Percentiles rank a stretch among this genome's conserved stretches.
phyloP scores from a whole-genome alignment of 2,329 filamentous ascomycete species.

The Cordyceps cateniannulata region DNA sequence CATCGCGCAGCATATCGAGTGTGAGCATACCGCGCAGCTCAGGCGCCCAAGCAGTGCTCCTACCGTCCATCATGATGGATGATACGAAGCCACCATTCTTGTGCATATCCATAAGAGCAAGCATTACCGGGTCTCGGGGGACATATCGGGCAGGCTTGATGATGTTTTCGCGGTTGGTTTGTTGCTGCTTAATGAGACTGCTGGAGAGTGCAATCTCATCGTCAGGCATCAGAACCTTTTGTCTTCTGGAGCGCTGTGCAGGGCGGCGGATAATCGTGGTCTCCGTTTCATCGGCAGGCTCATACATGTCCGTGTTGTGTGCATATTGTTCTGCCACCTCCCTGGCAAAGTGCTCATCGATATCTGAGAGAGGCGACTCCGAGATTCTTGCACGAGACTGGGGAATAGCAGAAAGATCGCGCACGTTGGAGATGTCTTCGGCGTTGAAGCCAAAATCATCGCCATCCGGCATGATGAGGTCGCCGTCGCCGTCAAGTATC shows the following conservation, averaged over 20 bases:
- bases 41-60: slow-evolving; percentile 77
- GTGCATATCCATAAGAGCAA: slow-evolving; percentile 87
- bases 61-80: slow-evolving; percentile 75
- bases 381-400: slow-evolving; percentile 56
- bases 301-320: slow-evolving; percentile 53
- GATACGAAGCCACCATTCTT: slow-evolving; percentile 85
- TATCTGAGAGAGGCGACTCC: slow-evolving; percentile 64
- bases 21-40: slow-evolving; percentile 92
- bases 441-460: slow-evolving; percentile 58
- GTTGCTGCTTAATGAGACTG: slow-evolving; percentile 76
- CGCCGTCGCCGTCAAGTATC: slow-evolving; percentile 58
- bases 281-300: slow-evolving; percentile 52
- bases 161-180: slow-evolving; percentile 79
- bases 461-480: slow-evolving; percentile 52
- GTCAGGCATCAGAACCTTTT: slow-evolving; percentile 79
- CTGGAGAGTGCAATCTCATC: slow-evolving; percentile 70
- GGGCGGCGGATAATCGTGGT: slow-evolving; percentile 57
- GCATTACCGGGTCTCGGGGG: slow-evolving; percentile 76
- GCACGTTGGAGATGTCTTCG: slow-evolving; percentile 52
- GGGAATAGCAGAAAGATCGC: slow-evolving; percentile 39
- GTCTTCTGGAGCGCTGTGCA: slow-evolving; percentile 66
- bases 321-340: slow-evolving; percentile 54
- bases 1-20: slow-evolving; percentile 70
- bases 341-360: slow-evolving; percentile 55
- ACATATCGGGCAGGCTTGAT: slow-evolving; percentile 77